Evolutionary conservation across 805 yeast species (phyloP).

Genomic region (Priceomyces castillae): DNA sequence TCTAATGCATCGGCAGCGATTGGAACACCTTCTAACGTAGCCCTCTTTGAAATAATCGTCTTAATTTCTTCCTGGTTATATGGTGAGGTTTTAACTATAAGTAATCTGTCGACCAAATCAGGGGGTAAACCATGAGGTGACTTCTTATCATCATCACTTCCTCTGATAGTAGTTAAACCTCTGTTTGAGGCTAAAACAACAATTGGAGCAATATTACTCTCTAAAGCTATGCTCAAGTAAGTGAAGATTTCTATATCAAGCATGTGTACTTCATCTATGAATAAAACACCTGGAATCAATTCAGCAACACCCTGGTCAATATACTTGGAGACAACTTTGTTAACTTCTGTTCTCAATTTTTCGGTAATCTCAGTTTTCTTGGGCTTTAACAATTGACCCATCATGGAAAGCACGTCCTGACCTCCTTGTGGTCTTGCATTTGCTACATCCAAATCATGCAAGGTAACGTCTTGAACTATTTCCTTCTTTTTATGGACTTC

Average conservation of each 20-base stretch:
- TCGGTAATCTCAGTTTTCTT: constrained; percentile 96
- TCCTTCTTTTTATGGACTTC: constrained; percentile 98
- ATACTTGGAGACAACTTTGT: constrained; percentile 92
- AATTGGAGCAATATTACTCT: constrained; percentile 87
- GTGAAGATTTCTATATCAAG: constrained; percentile 95
- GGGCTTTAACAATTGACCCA: constrained; percentile 96
- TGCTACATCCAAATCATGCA: constrained; percentile 95
- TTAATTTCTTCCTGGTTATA: constrained; percentile 80
- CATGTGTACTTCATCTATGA: constrained; percentile 98
- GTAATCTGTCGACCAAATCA: constrained; percentile 85
- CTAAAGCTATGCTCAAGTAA: constrained; percentile 90
- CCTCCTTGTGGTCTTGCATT: constrained; percentile 97
- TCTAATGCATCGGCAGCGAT: constrained; percentile 69
- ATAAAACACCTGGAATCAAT: constrained; percentile 94
- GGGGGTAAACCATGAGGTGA: constrained; percentile 98
- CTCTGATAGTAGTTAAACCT: constrained; percentile 88
- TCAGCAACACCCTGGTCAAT: constrained; percentile 98
- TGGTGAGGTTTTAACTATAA: constrained; percentile 90
- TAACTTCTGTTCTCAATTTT: constrained; percentile 87
- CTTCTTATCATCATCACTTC: constrained; percentile 74
- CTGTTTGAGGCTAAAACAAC: constrained; percentile 95
- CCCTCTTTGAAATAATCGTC: constrained; percentile 78
- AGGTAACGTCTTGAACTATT: constrained; percentile 94
- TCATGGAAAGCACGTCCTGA: constrained; percentile 91
- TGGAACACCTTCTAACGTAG: constrained; percentile 71